Percentiles rank a stretch among this genome's conserved stretches.
These are phyloP conservation scores for Cryptosporidium baileyi DNA, from an alignment of 169 alveolate genomes.

Conservation along the genomic window DNA sequence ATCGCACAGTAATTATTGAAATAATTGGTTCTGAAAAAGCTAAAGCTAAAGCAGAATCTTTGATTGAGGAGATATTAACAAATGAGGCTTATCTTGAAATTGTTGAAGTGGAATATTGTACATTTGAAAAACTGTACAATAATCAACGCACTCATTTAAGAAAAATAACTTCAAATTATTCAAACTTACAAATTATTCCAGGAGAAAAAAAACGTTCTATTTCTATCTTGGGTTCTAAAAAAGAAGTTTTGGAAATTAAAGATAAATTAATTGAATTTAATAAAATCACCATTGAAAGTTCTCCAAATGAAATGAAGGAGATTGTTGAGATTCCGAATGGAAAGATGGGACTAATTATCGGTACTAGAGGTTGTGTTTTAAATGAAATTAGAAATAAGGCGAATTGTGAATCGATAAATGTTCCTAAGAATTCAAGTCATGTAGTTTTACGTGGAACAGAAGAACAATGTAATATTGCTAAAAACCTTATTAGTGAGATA, in stretches of 20 bases:
- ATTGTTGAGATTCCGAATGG: conserved; percentile 53
- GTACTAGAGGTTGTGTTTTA: conserved; percentile 48
- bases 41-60: conserved; percentile 15
- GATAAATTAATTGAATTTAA: conserved; percentile 43
- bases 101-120: conserved; percentile 7
- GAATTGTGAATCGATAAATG: conserved; percentile 46
- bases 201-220: conserved; percentile 28
- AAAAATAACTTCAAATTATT: conserved; percentile 24
- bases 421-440: conserved; percentile 53
- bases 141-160: conserved; percentile 30
- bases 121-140: conserved; percentile 46
- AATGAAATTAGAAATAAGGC: conserved; percentile 55
- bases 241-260: conserved; percentile 31
- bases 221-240: conserved; percentile 23
- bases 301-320: conserved; percentile 38
- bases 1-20: conserved; percentile 34
- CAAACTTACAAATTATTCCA: conserved; percentile 41
- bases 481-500: conserved; percentile 48
- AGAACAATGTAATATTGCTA: conserved; percentile 68
- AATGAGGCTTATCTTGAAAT: conserved; percentile 38
- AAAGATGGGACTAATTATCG: conserved; percentile 54
- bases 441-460: conserved; percentile 55
- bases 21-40: conserved; percentile 51
- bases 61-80: conserved; percentile 11
- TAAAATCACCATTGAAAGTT: background rate